These are phyloP conservation scores for Candolleomyces eurysporus DNA, from an alignment of 768 basidiomycete species.

Conservation along the genomic window DNA sequence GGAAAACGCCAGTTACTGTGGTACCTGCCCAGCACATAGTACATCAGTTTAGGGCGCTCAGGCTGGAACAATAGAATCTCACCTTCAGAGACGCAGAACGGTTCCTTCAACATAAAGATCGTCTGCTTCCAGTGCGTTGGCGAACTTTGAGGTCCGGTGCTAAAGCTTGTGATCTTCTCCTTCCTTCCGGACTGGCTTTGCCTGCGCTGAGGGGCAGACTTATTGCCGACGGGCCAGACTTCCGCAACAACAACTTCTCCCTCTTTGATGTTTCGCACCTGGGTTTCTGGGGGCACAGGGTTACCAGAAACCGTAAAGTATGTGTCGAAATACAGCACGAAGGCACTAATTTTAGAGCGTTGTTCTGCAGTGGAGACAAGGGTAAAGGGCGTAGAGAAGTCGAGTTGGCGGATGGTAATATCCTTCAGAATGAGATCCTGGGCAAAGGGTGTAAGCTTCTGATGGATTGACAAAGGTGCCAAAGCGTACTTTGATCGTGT, in stretches of 20 bases:
- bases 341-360: constrained; percentile 67
- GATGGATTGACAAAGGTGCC: neutral
- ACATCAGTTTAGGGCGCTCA: neutral
- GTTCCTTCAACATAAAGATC: constrained; percentile 78
- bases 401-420: constrained; percentile 67
- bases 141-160: constrained; percentile 83
- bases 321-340: constrained; percentile 93
- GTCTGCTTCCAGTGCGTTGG: constrained; percentile 99
- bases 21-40: constrained; percentile 47
- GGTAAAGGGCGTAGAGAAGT: constrained; percentile 76
- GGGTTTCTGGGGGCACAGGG: constrained; percentile 48
- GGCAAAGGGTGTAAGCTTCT: neutral
- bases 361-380: constrained; percentile 63
- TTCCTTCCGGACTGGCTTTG: constrained; percentile 52
- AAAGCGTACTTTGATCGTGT: constrained; percentile 59
- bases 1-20: constrained; percentile 74
- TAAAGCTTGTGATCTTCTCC: constrained; percentile 70
- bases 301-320: constrained; percentile 73
- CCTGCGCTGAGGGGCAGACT: constrained; percentile 55
- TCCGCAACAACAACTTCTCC: constrained; percentile 68
- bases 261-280: constrained; percentile 56
- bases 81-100: constrained; percentile 78
- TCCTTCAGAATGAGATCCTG: constrained; percentile 76
- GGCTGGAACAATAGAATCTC: neutral
- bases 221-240: constrained; percentile 76